Base-by-base conservation (phyloP, 2,329 filamentous ascomycete species). In the Talaromyces sp. region DNA sequence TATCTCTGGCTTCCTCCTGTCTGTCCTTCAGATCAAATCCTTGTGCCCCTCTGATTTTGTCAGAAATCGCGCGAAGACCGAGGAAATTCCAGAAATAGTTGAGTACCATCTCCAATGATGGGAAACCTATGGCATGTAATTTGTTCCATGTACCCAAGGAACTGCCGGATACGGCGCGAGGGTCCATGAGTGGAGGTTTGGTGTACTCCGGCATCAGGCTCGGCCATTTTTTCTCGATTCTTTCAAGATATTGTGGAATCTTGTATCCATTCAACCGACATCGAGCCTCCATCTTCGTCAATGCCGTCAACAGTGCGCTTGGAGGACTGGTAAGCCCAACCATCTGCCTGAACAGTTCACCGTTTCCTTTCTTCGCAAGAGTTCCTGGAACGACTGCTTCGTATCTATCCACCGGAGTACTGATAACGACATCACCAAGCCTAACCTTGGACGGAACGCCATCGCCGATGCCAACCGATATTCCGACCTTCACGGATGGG, bases 401-500 rank as follows among this genome's bases (percentile, higher is more conserved):
- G 37, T 39, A 62, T 28, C 18, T 5, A 14, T 28, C 37, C 16
- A 28, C 25, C n/a, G 61, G 55, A 6, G 18, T 48, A n/a, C 61
- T 60, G 16, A 63, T 25, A 3, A 63, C 61, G 21, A 63, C 44
- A n/a, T 63, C 61, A 8, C 61, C 61, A 28, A 63, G 56, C 39
- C 61, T 54, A 6, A 55, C 39, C 7, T 46, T 55, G 1, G 61
- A 46, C 16, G 65, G 67, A 5, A 63, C 42, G 1, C 67, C 67
- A 1, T 64, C 66, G 5, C 73, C 77, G 55, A 80, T 76, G 23
- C 78, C 79, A 1, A 81, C 76, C 72, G 81, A 75, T 1, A 81
- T 67, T 2, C 72, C 72, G 48, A 77, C 65, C 31, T 64, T 55
- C 12, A 73, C 21, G 9, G 69, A 69, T 1, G 70, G 44, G 62